Evolutionary conservation across 306 rosid species (phyloP).

Genomic region (Albizia julibrissin): DNA sequence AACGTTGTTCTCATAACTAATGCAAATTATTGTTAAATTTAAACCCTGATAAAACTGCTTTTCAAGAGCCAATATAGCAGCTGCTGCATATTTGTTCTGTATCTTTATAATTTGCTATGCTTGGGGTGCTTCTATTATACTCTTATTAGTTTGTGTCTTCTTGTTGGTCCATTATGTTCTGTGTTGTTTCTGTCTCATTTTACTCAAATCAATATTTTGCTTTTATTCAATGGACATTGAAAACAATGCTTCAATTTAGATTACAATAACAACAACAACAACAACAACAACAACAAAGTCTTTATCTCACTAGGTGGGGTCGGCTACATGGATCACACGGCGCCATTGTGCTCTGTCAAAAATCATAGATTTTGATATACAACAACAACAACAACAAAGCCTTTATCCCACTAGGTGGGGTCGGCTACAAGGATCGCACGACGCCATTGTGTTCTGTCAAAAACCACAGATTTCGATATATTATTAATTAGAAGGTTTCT

Average conservation of each 20-base stretch:
- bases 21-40: neutral
- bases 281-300: too few species aligned
- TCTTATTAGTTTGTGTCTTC: neutral
- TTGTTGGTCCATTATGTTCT: neutral
- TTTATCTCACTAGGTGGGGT: too few species aligned
- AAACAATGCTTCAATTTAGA: neutral
- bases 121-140: neutral
- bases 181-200: neutral
- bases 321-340: too few species aligned
- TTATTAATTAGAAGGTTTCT: too few species aligned
- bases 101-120: neutral
- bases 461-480: too few species aligned
- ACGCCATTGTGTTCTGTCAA: too few species aligned
- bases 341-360: too few species aligned
- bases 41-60: neutral
- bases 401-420: too few species aligned
- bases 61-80: neutral
- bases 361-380: too few species aligned
- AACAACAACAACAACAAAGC: too few species aligned
- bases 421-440: too few species aligned
- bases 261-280: too few species aligned
- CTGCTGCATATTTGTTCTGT: neutral
- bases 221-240: neutral
- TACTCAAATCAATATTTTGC: neutral
- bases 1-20: neutral